phyloP scores from a whole-genome alignment of 495 filamentous ascomycete species.

The Entonaema liquescens region DNA sequence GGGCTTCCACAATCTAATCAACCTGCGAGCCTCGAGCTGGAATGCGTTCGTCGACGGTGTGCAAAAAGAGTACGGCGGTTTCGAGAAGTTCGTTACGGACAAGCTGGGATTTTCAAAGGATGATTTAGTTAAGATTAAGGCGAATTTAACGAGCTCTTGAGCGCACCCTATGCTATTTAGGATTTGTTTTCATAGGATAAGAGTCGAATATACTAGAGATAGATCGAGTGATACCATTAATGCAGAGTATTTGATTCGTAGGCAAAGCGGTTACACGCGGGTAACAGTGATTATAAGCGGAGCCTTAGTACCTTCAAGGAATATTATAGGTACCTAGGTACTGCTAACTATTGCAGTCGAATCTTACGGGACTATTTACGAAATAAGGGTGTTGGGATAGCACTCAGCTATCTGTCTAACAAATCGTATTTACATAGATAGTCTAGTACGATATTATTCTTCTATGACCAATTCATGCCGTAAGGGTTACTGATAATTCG shows the following conservation, averaged over 20 bases:
- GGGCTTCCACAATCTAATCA: constrained; percentile 55
- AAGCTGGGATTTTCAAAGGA: constrained; percentile 51
- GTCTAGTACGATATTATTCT: background rate
- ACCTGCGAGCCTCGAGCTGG: constrained; percentile 49
- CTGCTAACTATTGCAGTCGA: too few relatives aligned
- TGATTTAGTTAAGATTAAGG: constrained; percentile 53
- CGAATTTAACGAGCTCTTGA: constrained; percentile 47
- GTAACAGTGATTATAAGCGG: background rate
- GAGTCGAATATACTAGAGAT: background rate
- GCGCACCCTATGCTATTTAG: background rate
- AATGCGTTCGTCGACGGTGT: constrained; percentile 50
- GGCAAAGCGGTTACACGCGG: background rate
- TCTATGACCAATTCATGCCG: background rate
- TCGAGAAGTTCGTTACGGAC: constrained; percentile 53
- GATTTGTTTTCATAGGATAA: background rate
- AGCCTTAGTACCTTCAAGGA: background rate
- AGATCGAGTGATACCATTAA: constrained; percentile 1
- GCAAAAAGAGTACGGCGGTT: constrained; percentile 52
- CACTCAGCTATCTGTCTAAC: background rate
- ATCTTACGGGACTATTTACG: background rate
- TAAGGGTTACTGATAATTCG: background rate
- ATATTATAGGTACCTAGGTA: background rate
- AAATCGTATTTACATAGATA: background rate
- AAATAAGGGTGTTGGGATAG: background rate
- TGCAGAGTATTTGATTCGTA: background rate